Evolutionary conservation across 345 rosid species (phyloP).

Genomic region (Hypericum androsaemum): DNA sequence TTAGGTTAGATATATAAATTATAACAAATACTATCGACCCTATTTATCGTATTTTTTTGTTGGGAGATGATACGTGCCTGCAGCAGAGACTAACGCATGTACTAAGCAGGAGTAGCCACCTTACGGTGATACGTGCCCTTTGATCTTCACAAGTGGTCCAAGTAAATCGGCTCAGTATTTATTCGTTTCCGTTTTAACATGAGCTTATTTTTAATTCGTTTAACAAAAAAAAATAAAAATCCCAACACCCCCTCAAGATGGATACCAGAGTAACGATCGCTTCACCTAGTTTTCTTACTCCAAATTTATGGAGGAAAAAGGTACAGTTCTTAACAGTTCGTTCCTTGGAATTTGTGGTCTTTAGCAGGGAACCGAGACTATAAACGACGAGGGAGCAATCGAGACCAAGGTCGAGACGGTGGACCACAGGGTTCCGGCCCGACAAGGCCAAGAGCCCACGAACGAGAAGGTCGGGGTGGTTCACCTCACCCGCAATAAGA

Average conservation of each 20-base stretch:
- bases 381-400: constrained; percentile 20
- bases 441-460: constrained; percentile 18
- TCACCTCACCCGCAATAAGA: constrained; percentile 20
- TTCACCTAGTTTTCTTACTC: neutral
- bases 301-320: too few species aligned
- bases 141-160: neutral
- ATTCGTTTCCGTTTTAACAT: neutral
- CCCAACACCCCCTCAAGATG: constrained; percentile 9
- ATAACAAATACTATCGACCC: too few species aligned
- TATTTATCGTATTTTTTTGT: too few species aligned
- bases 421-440: constrained; percentile 20
- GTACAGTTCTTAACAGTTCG: too few species aligned
- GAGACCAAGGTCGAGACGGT: constrained; percentile 30
- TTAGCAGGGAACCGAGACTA: constrained; percentile 20
- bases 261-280: constrained; percentile 10
- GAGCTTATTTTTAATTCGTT: too few species aligned
- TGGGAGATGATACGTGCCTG: neutral
- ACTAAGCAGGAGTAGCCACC: constrained; percentile 6
- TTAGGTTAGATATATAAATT: too few species aligned
- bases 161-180: neutral
- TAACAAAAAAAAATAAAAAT: too few species aligned
- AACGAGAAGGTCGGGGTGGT: constrained; percentile 27
- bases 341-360: neutral
- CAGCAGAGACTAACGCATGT: neutral
- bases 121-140: constrained; percentile 7